These are phyloP conservation scores for Jamesozyma lodderae DNA, from an alignment of 805 yeast genomes.

Conservation along the genomic window DNA sequence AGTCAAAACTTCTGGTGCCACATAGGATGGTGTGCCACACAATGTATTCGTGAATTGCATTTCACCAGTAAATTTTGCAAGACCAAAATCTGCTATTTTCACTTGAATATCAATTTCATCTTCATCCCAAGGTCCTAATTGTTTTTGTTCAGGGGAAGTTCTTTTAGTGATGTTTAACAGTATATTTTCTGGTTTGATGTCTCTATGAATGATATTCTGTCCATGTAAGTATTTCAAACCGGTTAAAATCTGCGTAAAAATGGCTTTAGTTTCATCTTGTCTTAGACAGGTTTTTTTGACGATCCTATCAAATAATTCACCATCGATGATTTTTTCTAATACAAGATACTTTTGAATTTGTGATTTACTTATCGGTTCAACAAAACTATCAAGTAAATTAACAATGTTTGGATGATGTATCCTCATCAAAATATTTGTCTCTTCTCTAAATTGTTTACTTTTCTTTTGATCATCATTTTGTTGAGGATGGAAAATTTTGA, in stretches of 20 bases:
- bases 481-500: slow-evolving; percentile 62
- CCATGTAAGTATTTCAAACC: slow-evolving; percentile 64
- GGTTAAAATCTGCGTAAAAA: slow-evolving; percentile 54
- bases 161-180: slow-evolving; percentile 43
- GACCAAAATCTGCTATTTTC: slow-evolving; percentile 78
- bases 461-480: slow-evolving; percentile 34
- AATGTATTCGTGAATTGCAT: slow-evolving; percentile 64
- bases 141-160: slow-evolving; percentile 22
- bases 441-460: slow-evolving; percentile 46
- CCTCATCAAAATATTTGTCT: slow-evolving; percentile 53
- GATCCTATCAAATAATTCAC: slow-evolving; percentile 67
- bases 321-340: slow-evolving; percentile 63
- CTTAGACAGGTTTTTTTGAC: slow-evolving; percentile 53
- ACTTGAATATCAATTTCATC: slow-evolving; percentile 55
- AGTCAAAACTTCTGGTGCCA: slow-evolving; percentile 67
- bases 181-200: slow-evolving; percentile 72
- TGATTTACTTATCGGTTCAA: slow-evolving; percentile 42
- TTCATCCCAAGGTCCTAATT: slow-evolving; percentile 36
- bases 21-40: slow-evolving; percentile 84
- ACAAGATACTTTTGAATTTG: slow-evolving; percentile 48
- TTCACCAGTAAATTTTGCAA: slow-evolving; percentile 55
- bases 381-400: slow-evolving; percentile 48
- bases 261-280: slow-evolving; percentile 52
- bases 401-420: slow-evolving; percentile 67
- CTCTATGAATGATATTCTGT: slow-evolving; percentile 65